Evolutionary conservation across 176 grass and related monocot species (phyloP), one percentile per base, ranked within the genome.

Genomic region (Luzula sylvatica): DNA sequence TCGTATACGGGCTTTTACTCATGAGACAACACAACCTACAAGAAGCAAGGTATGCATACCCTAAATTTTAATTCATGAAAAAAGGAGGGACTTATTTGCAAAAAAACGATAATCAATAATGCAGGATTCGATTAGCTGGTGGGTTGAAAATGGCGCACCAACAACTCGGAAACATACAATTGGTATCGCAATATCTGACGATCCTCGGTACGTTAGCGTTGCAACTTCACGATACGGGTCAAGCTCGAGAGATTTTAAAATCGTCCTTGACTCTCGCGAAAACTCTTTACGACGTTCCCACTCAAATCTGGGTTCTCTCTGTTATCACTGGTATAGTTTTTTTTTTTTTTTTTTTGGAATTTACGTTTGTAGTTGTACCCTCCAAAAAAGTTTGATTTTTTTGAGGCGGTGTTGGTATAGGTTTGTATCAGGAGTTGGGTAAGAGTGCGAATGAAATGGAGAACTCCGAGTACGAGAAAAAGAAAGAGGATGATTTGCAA

Each of bases 111-210:
- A 35, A 35, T 7, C 9, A 35, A 7, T 35, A 7, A 7, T 94
- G 54, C 76, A 95, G 90, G 55, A 72, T 79, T 68, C 80, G 90
- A 44, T 80, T 96, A 61, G 90, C 90, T 26, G 70, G 84, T 86
- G 90, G 90, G 66, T 82, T 96, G 71, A 96, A 69, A 79, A 89
- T 96, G 70, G 84, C 90, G 58, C 84, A 96, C 65, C 84, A 89
- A 72, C 81, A 96, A 65, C 74, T 96, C 58, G 81, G 90, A 59
- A 96, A 96, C 60, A 96, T 96, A 50, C 81, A 96, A 65, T 76
- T 96, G 56, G 90, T 96, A 82, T 96, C 90, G 52, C 90, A 96
- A 65, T 96, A 86, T 73, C 62, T 96, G 66, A 96, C 90, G 43
- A 82, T 96, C 51, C 61, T 96, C 28, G 90, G 90, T 41, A 89